Conservation (phyloP, 2,329 filamentous ascomycete genomes). For the Chaetothyriales sp. region DNA sequence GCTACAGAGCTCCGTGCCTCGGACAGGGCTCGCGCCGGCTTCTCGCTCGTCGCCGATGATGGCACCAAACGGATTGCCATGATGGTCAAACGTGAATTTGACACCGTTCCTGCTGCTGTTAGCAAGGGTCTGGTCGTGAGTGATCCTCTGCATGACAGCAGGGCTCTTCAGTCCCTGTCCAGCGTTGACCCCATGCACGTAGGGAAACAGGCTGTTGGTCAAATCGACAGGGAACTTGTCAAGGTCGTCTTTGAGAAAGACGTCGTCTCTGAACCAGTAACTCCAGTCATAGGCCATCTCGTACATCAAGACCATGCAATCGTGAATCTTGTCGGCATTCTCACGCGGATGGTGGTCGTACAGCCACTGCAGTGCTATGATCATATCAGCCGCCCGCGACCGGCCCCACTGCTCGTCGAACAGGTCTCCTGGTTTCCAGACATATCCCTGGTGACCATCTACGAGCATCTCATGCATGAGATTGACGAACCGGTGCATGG, state of each 20-base stretch:
- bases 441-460: constrained; percentile 37
- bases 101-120: constrained; percentile 29
- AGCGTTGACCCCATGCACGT: constrained; percentile 34
- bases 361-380: constrained; percentile 35
- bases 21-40: constrained; percentile 28
- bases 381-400: constrained; percentile 30
- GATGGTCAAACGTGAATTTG: constrained; percentile 34
- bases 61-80: constrained; percentile 33
- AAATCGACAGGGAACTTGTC: constrained; percentile 22
- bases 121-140: constrained; percentile 28
- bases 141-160: constrained; percentile 33
- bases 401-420: constrained; percentile 29
- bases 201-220: constrained; percentile 23
- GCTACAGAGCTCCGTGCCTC: constrained; percentile 37
- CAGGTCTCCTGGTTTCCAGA: constrained; percentile 29
- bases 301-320: constrained; percentile 31
- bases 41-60: constrained; percentile 38
- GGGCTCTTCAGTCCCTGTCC: constrained; percentile 34
- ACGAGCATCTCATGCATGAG: constrained; percentile 41
- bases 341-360: constrained; percentile 30
- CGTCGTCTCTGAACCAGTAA: constrained; percentile 25
- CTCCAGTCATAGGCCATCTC: constrained; percentile 28
- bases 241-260: constrained; percentile 25
- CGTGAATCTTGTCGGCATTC: constrained; percentile 23
- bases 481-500: constrained; percentile 36